Conservation (phyloP, 441 rosid species). For the Pelargonium citronellum region DNA sequence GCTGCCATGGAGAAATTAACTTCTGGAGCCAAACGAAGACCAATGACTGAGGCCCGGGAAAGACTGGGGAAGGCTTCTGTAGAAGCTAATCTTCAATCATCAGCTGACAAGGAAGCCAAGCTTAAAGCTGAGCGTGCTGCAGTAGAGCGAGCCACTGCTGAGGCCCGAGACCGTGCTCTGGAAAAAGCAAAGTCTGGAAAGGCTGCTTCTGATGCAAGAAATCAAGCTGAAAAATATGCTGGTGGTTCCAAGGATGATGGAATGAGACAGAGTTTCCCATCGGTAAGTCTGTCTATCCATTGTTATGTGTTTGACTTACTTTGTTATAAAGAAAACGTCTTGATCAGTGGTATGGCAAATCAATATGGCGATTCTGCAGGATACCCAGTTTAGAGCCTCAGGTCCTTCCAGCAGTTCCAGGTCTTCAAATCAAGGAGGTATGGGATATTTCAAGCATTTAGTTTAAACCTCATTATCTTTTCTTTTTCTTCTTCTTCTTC, state of each 20-base stretch:
- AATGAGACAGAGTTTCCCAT: constrained; percentile 34
- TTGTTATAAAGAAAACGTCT: constrained; percentile 5
- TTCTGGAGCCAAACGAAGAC: constrained; percentile 52
- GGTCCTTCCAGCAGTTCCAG: constrained; percentile 37
- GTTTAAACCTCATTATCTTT: too few relatives aligned
- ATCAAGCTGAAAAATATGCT: constrained; percentile 41
- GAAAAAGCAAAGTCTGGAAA: constrained; percentile 79
- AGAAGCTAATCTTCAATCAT: constrained; percentile 3
- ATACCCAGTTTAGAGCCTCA: constrained; percentile 40
- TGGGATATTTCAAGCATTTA: constrained; percentile 7
- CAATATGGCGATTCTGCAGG: constrained; percentile 38
- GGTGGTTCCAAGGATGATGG: constrained; percentile 44
- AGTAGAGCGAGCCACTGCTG: constrained; percentile 90
- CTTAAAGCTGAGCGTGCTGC: constrained; percentile 88
- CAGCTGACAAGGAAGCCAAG: constrained; percentile 46
- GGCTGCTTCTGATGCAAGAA: constrained; percentile 41
- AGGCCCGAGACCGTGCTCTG: constrained; percentile 85
- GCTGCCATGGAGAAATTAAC: constrained; percentile 70
- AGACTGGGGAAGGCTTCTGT: constrained; percentile 44
- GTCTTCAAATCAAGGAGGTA: constrained; percentile 35
- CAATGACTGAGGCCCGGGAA: constrained; percentile 46
- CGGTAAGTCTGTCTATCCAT: constrained; percentile 48
- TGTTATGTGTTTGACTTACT: constrained; percentile 14
- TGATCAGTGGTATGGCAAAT: constrained; percentile 18
- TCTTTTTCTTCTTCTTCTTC: too few relatives aligned